Evolutionary conservation across 164 flowering plant species (phyloP).

Genomic region (Vitis rotundifolia): DNA sequence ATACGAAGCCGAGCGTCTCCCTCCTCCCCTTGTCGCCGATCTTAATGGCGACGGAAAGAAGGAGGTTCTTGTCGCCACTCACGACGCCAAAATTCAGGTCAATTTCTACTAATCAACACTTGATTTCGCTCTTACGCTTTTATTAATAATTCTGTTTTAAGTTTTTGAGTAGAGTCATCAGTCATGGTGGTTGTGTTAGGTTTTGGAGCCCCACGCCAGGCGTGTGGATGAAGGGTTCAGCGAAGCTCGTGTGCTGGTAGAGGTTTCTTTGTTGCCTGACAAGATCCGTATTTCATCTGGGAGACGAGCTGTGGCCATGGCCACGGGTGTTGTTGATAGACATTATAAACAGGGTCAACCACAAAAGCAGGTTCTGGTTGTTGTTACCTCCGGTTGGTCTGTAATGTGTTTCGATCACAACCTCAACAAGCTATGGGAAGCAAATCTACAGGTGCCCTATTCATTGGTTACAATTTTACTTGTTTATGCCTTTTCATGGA

Average conservation of each 20-base stretch:
- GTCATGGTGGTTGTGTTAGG: slow-evolving; percentile 33
- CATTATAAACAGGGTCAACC: slow-evolving; percentile 55
- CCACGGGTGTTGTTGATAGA: slow-evolving; percentile 81
- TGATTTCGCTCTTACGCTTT: background rate
- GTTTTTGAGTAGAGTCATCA: background rate
- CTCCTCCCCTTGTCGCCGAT: slow-evolving; percentile 92
- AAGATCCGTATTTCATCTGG: slow-evolving; percentile 83
- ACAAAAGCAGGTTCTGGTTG: slow-evolving; percentile 87
- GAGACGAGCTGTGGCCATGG: slow-evolving; percentile 96
- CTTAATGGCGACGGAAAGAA: slow-evolving; percentile 90
- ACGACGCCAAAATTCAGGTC: slow-evolving; percentile 98
- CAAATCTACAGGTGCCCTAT: slow-evolving; percentile 67
- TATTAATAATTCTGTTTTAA: background rate
- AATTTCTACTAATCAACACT: background rate
- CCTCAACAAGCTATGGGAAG: slow-evolving; percentile 90
- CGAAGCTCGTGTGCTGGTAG: slow-evolving; percentile 80
- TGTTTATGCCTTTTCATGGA: background rate
- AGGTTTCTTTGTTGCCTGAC: slow-evolving; percentile 78
- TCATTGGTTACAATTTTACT: background rate
- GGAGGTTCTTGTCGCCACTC: slow-evolving; percentile 90
- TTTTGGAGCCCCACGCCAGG: slow-evolving; percentile 75
- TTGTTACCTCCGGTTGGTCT: slow-evolving; percentile 95
- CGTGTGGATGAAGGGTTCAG: slow-evolving; percentile 88
- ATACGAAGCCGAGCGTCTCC: slow-evolving; percentile 92
- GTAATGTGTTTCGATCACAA: slow-evolving; percentile 98